phyloP scores from a whole-genome alignment of 2,329 filamentous ascomycete genomes.

The Phaeosphaeriaceae sp. region DNA sequence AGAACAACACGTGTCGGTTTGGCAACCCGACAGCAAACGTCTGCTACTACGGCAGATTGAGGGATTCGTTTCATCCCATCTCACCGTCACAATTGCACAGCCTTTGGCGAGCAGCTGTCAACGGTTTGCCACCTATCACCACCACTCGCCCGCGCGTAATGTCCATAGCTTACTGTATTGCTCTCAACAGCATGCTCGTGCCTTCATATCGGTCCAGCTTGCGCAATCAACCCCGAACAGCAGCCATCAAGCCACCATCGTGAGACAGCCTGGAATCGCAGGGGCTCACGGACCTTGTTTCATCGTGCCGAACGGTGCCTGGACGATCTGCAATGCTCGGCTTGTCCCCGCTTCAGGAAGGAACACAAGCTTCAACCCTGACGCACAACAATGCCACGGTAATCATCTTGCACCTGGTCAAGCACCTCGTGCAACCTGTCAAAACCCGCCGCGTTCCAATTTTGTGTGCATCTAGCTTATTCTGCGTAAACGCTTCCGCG shows the following conservation, averaged over 20 bases:
- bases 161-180: neutral
- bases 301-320: conserved; percentile 25
- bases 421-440: neutral
- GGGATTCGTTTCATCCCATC: conserved; percentile 9
- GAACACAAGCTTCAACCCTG: conserved; percentile 14
- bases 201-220: conserved; percentile 1
- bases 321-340: conserved; percentile 16
- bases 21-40: conserved; percentile 5
- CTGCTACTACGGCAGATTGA: conserved; percentile 15
- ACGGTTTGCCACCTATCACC: neutral
- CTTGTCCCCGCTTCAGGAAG: conserved; percentile 14
- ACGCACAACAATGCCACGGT: neutral
- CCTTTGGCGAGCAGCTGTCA: neutral
- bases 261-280: conserved; percentile 30
- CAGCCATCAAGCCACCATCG: conserved; percentile 15
- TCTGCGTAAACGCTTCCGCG: neutral
- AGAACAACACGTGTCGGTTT: neutral
- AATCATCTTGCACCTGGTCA: conserved; percentile 4
- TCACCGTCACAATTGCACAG: conserved; percentile 3
- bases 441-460: neutral
- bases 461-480: neutral
- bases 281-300: conserved; percentile 26
- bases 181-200: neutral
- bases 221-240: conserved; percentile 3
- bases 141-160: neutral